Conservation (phyloP, 129 eudicot genomes). For the Rutidosis leptorrhynchoides region DNA sequence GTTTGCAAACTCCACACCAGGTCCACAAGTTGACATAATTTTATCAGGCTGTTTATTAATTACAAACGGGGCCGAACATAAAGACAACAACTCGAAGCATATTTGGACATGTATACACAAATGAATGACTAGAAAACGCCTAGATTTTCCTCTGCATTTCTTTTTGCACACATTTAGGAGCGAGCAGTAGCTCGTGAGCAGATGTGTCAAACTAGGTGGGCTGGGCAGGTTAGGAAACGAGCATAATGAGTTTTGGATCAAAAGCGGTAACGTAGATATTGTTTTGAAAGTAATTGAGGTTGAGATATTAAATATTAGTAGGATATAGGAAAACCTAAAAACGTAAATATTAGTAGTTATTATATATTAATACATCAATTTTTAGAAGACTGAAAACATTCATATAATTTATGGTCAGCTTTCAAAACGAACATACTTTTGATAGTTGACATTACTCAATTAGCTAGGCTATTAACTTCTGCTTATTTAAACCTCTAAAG, state of each 20-base stretch:
- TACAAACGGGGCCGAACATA: not conserved
- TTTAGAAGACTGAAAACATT: not conserved
- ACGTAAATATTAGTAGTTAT: not conserved
- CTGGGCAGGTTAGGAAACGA: not conserved
- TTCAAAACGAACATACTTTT: not conserved
- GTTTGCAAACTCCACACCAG: not conserved
- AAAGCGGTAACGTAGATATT: not conserved
- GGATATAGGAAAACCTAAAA: not conserved
- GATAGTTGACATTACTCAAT: not conserved
- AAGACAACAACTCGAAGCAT: slow-evolving; percentile 2
- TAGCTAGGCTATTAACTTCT: not conserved
- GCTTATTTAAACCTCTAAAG: not conserved
- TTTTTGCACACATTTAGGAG: not conserved
- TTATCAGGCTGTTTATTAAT: not conserved
- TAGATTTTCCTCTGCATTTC: not conserved
- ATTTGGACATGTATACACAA: not conserved
- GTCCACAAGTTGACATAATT: not conserved
- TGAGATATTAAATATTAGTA: not conserved
- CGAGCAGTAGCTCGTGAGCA: not conserved
- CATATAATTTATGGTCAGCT: not conserved
- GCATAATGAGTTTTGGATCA: not conserved
- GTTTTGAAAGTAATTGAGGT: not conserved
- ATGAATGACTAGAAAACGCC: not conserved
- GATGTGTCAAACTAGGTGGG: not conserved
- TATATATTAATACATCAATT: not conserved